phyloP scores from a whole-genome alignment of 495 filamentous ascomycete genomes.

The Opeltia flavorubescens region DNA sequence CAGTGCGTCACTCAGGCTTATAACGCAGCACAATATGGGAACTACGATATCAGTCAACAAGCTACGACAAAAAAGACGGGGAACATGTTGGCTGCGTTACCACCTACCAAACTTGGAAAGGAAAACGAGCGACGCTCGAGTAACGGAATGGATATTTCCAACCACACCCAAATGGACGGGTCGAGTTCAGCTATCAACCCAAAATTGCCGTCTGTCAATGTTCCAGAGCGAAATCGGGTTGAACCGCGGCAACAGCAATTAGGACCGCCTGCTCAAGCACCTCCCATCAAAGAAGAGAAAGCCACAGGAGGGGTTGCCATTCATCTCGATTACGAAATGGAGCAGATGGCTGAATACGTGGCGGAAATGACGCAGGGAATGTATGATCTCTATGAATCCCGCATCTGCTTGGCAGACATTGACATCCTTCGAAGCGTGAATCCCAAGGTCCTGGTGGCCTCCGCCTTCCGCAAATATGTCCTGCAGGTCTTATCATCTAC shows the following conservation, averaged over 20 bases:
- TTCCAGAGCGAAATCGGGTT: conserved; percentile 5
- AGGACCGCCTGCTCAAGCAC: conserved; percentile 4
- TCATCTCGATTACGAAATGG: conserved; percentile 97
- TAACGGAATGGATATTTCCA: neutral
- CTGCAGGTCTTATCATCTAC: conserved; percentile 88
- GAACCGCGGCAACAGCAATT: conserved; percentile 4
- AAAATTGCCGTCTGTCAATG: conserved; percentile 9
- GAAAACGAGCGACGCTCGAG: neutral
- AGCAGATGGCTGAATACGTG: conserved; percentile 96
- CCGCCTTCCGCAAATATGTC: conserved; percentile 88
- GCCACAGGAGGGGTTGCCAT: conserved; percentile 79
- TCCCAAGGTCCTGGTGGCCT: conserved; percentile 49
- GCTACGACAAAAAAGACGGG: neutral
- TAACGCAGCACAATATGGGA: neutral
- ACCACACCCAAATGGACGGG: neutral
- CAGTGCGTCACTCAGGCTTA: neutral
- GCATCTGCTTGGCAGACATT: conserved; percentile 54
- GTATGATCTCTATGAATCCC: conserved; percentile 50
- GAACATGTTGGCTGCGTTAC: neutral
- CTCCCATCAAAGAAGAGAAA: conserved; percentile 36
- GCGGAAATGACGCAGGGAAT: conserved; percentile 78
- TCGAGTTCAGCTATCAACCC: no score
- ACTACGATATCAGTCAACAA: neutral
- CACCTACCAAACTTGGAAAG: neutral
- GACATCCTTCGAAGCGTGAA: conserved; percentile 64